phyloP scores from a whole-genome alignment of 169 alveolate genomes.

The Fabrea salina region DNA sequence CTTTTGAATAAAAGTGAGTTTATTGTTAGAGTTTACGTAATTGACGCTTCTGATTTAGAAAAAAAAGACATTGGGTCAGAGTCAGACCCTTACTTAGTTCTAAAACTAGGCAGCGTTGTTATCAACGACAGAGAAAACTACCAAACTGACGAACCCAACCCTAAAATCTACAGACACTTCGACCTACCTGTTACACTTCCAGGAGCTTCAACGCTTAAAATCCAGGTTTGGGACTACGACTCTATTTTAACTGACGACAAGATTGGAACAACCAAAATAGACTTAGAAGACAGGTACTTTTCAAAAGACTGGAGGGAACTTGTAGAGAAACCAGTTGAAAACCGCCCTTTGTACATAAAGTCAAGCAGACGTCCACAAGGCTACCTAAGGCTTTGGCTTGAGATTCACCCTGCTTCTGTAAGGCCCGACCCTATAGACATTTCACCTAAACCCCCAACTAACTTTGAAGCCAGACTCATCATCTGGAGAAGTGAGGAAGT shows the following conservation, averaged over 20 bases:
- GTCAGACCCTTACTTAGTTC: constrained; percentile 72
- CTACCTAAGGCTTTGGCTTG: constrained; percentile 67
- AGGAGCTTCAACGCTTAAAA: constrained; percentile 59
- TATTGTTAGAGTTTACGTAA: constrained; percentile 34
- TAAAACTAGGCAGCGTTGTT: constrained; percentile 48
- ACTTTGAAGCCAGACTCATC: constrained; percentile 67
- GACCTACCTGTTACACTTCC: constrained; percentile 68
- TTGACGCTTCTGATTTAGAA: constrained; percentile 39
- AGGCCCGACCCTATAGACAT: constrained; percentile 51
- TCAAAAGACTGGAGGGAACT: constrained; percentile 65
- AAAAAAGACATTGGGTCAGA: constrained; percentile 37
- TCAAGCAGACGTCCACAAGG: constrained; percentile 67
- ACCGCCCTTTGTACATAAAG: constrained; percentile 57
- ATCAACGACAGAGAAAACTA: constrained; percentile 60
- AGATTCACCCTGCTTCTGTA: constrained; percentile 50
- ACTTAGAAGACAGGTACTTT: constrained; percentile 79
- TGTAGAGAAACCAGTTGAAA: constrained; percentile 73
- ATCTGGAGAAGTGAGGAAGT: constrained; percentile 74
- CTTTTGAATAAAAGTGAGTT: constrained; percentile 20
- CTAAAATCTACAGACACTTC: constrained; percentile 52
- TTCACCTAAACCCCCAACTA: constrained; percentile 56
- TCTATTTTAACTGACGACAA: constrained; percentile 67
- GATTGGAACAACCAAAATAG: constrained; percentile 73
- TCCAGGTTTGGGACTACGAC: constrained; percentile 70
- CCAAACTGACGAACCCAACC: constrained; percentile 55